These are phyloP conservation scores for Phytophthora pluvialis DNA, from an alignment of 352 stramenopile genomes.

Conservation along the genomic window DNA sequence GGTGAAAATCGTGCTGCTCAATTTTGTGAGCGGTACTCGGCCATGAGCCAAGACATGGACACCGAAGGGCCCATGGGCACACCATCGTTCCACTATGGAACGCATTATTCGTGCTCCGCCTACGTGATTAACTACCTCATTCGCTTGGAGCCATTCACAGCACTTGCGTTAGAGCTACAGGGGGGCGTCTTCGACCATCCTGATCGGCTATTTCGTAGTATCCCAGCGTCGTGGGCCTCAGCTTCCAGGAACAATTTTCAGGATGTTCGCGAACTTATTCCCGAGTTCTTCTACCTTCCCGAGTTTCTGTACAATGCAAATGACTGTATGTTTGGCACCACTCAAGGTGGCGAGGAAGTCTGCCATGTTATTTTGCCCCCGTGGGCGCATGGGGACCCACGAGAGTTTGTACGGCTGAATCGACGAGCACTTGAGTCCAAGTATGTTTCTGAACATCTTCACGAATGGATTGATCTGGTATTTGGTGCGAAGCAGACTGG, in stretches of 20 bases:
- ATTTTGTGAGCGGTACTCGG: constrained; percentile 87
- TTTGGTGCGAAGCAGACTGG: constrained; percentile 97
- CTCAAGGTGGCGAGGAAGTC: constrained; percentile 87
- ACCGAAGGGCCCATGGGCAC: constrained; percentile 50
- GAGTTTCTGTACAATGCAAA: constrained; percentile 87
- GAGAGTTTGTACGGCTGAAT: constrained; percentile 96
- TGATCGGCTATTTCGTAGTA: constrained; percentile 96
- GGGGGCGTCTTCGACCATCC: constrained; percentile 93
- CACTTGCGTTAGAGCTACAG: constrained; percentile 68
- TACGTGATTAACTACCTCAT: constrained; percentile 98
- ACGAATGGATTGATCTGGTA: constrained; percentile 98
- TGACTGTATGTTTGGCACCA: constrained; percentile 69
- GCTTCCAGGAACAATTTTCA: constrained; percentile 93
- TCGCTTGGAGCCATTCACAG: constrained; percentile 90
- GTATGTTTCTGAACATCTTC: constrained; percentile 95
- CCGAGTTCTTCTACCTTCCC: constrained; percentile 82
- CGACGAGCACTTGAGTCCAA: constrained; percentile 96
- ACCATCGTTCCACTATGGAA: constrained; percentile 97
- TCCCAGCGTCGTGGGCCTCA: constrained; percentile 95
- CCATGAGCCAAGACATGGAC: constrained; percentile 59
- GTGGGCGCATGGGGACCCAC: constrained; percentile 93
- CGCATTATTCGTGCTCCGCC: constrained; percentile 96
- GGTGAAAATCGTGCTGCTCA: constrained; percentile 78
- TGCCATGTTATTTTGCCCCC: constrained; percentile 93
- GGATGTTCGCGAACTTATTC: constrained; percentile 84